Base-by-base conservation (phyloP, 83 land plant genomes). In the Picea mariana region DNA sequence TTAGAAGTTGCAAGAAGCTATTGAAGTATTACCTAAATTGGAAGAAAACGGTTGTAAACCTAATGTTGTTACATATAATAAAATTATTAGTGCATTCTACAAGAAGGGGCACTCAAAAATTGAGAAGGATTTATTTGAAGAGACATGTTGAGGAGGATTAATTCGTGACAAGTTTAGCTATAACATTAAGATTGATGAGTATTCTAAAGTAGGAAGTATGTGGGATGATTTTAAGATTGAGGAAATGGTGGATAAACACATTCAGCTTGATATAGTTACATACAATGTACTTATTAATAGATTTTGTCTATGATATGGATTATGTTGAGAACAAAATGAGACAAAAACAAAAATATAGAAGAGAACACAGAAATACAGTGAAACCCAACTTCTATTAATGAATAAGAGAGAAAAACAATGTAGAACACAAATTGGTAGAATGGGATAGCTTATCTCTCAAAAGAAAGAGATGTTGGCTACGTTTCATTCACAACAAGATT, bases 161-260 rank as follows among this genome's bases (percentile, higher is more conserved):
- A 38, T 42, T 42, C 44, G 6, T 42, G 6, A 42, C 6, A 42
- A 6, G 44, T 42, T 42, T 42, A 88, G 82, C 84, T 88, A 91
- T 62, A 85, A 83, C 67, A 85, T 90, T 84, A 84, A 94, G 64
- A 85, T 94, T 31, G 94, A 91, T 83, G 86, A 92, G 24, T 81
- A 91, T n/a, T 85, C 94, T 79, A 82, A 80, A 80, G 84, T 81
- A 73, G 97, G 95, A 15, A 82, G 81, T 59, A 83, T 92, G 75
- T 89, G 89, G 69, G 92, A 91, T 67, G 89, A 86, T 9, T 78
- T 89, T 17, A 81, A 68, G 15, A 27, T 86, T 20, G 18, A 79
- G 8, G 92, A 86, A 42, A 42, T 42, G 44, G 0, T 42, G 44
- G 44, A 42, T 4, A 42, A 42, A 42, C 6, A 42, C 6, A 42